Evolutionary conservation across 345 rosid genomes (phyloP), one percentile per base, ranked within the genome.

Genomic region (Chamaenerion angustifolium): DNA sequence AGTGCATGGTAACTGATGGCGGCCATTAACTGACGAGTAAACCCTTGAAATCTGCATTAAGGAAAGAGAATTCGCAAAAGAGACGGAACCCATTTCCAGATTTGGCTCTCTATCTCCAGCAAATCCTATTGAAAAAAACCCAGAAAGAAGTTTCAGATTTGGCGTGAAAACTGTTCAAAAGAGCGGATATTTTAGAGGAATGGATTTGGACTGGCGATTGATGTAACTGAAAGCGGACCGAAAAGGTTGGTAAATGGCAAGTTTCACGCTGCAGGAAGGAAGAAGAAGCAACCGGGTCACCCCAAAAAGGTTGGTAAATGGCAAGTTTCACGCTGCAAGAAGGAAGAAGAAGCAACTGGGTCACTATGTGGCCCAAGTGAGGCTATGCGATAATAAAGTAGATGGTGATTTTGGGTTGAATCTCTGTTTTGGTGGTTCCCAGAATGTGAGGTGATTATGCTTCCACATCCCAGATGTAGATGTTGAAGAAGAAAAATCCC

Each of bases 31-130:
- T 12, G 40, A 53, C 31, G 57, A 41, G 52, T 21, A 41, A 42
- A 42, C 53, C 42, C 37, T 55, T 0, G 45, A 58, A 50, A 58
- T n/a, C 25, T 27, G 52, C 21, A 42, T 53, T 11, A 45, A 52
- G 31, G 40, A 46, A 16, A 53, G 46, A 45, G 58, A 47, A 46
- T 40, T 52, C 43, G 64, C n/a, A 23, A 53, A 47, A 25, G 58
- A 54, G 40, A 45, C 52, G 5, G 58, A 60, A 37, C 48, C 64
- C 58, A 60, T 60, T 8, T 9, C 12, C 12, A 16, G 9, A 12
- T 13, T 45, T 10, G n/a, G 1, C 52, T 27, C 11, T 17, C 10
- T 49, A 37, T 27, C 40, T 14, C 42, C 35, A 42, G 52, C 10
- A 50, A 35, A 6, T 50, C 12, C 54, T 18, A 31, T 11, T 7